A percentile compares a stretch with the other conserved stretches of the same genome.
phyloP scores from a whole-genome alignment of 2,329 filamentous ascomycete species.

The Plenodomus lindquistii region DNA sequence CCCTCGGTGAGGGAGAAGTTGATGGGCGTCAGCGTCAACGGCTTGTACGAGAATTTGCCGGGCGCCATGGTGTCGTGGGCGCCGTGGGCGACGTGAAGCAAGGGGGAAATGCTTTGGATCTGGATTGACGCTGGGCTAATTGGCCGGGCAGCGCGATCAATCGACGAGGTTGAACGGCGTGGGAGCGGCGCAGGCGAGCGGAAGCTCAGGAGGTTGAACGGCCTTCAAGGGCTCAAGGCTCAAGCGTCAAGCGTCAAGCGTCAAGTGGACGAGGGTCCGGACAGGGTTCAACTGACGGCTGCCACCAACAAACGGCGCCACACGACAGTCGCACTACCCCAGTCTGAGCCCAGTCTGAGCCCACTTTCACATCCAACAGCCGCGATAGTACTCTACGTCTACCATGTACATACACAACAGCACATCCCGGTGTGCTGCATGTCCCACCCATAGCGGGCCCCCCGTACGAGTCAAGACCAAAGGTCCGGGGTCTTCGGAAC shows the following conservation, averaged over 20 bases:
- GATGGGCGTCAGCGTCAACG: slow-evolving; percentile 43
- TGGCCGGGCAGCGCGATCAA: slow-evolving; percentile 14
- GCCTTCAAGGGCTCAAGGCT: slow-evolving; percentile 27
- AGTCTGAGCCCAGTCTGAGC: neutral
- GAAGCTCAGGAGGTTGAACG: slow-evolving; percentile 38
- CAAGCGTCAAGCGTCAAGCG: too few species aligned
- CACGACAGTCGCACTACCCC: slow-evolving; percentile 17
- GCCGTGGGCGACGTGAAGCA: neutral
- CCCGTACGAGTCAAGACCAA: neutral
- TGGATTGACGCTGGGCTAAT: neutral
- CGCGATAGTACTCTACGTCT: neutral
- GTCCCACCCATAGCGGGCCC: neutral
- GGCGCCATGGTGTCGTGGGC: slow-evolving; percentile 27
- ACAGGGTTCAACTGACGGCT: slow-evolving; percentile 10
- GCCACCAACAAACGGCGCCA: too few species aligned
- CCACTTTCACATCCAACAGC: too few species aligned
- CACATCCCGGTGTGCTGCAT: too few species aligned
- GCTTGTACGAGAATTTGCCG: slow-evolving; percentile 37
- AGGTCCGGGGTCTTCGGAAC: neutral
- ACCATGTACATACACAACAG: neutral
- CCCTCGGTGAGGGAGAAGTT: slow-evolving; percentile 49
- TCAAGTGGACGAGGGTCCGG: slow-evolving; percentile 14
- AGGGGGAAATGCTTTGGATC: neutral
- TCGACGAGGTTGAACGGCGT: slow-evolving; percentile 16
- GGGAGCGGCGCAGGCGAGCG: slow-evolving; percentile 20